Percentiles rank a stretch among this genome's conserved stretches.
Conservation (phyloP, 441 rosid species). For the Manihot esculenta region DNA sequence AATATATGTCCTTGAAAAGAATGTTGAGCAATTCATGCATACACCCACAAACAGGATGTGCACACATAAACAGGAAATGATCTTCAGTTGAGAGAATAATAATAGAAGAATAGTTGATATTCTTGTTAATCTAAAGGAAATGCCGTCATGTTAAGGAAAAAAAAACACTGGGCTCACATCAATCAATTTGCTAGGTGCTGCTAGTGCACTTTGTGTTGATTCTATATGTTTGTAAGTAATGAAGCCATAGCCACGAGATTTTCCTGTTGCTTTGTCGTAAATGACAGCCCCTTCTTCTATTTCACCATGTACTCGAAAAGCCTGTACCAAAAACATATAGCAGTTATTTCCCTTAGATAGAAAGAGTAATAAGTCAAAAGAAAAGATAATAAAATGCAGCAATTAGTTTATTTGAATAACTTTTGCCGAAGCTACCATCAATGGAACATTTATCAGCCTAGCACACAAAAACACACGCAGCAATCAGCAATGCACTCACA, state of each 20-base stretch:
- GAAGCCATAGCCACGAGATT: slow-evolving; percentile 89
- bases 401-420: slow-evolving; percentile 7
- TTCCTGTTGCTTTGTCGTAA: slow-evolving; percentile 69
- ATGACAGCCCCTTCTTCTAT: slow-evolving; percentile 84
- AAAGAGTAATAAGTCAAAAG: slow-evolving; percentile 5
- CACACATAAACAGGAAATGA: background rate
- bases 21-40: background rate
- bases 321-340: slow-evolving; percentile 37
- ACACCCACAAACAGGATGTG: background rate
- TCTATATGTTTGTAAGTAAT: slow-evolving; percentile 69
- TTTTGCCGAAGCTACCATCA: slow-evolving; percentile 15
- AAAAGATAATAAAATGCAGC: background rate
- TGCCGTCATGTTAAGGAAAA: background rate
- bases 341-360: background rate
- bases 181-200: slow-evolving; percentile 55
- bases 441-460: slow-evolving; percentile 25
- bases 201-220: slow-evolving; percentile 62
- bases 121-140: background rate
- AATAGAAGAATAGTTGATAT: background rate
- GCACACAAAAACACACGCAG: slow-evolving; percentile 45
- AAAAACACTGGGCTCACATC: slow-evolving; percentile 37
- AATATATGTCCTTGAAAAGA: background rate
- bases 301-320: slow-evolving; percentile 66
- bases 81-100: background rate
- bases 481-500: slow-evolving; percentile 66